Evolutionary conservation across 768 basidiomycete genomes (phyloP).

Genomic region (Psilocybe cyanescens): DNA sequence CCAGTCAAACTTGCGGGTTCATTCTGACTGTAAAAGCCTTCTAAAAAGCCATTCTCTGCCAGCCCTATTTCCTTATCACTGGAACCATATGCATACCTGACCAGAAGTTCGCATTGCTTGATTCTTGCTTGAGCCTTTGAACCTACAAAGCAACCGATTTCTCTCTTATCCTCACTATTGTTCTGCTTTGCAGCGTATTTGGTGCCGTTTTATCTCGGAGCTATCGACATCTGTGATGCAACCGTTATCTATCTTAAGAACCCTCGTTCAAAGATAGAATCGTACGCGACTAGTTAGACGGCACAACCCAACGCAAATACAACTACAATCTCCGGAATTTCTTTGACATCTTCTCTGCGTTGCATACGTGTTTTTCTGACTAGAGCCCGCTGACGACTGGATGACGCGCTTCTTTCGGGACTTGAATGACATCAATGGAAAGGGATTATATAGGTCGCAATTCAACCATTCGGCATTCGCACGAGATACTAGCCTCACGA

Average conservation of each 20-base stretch:
- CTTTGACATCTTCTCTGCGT: too few relatives aligned
- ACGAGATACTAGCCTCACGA: background rate
- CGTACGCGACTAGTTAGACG: too few relatives aligned
- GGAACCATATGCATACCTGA: background rate
- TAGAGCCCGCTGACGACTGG: too few relatives aligned
- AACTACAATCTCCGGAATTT: too few relatives aligned
- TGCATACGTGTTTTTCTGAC: too few relatives aligned
- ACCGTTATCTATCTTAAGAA: too few relatives aligned
- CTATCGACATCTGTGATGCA: too few relatives aligned
- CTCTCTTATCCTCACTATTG: background rate
- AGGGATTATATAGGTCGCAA: background rate
- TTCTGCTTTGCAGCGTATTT: background rate
- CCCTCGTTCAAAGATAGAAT: too few relatives aligned
- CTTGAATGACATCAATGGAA: background rate
- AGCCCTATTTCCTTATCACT: background rate
- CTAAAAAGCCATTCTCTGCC: background rate
- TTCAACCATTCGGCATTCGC: background rate
- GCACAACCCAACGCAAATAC: too few relatives aligned
- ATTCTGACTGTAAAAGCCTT: background rate
- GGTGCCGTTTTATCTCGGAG: too few relatives aligned
- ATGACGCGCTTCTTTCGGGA: background rate
- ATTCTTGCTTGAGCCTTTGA: background rate
- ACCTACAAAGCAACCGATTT: background rate
- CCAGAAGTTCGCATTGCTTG: background rate
- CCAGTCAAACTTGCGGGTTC: background rate